Conservation (phyloP, 1,284 basidiomycete genomes). For the Ustilago nuda region DNA sequence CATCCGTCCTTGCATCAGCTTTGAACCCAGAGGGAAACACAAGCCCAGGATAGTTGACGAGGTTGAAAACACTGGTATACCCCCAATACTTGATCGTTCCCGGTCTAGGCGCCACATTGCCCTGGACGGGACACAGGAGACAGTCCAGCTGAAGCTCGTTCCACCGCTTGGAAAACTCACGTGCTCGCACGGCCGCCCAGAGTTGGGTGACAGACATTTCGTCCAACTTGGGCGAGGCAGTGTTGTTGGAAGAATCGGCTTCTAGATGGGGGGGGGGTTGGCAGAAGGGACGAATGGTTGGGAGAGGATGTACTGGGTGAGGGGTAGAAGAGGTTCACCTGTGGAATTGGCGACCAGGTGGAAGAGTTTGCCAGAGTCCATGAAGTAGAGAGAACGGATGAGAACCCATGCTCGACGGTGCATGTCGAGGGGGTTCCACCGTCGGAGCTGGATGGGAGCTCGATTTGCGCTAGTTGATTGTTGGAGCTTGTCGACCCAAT, state of each 20-base stretch:
- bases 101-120: slow-evolving; percentile 42
- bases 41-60: slow-evolving; percentile 51
- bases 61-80: slow-evolving; percentile 57
- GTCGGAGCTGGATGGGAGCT: slow-evolving; percentile 24
- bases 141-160: slow-evolving; percentile 42
- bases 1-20: slow-evolving; percentile 20
- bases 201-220: slow-evolving; percentile 35
- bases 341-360: slow-evolving; percentile 36
- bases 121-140: slow-evolving; percentile 42
- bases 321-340: slow-evolving; percentile 44
- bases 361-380: slow-evolving; percentile 48
- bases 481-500: slow-evolving; percentile 32
- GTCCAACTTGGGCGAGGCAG: slow-evolving; percentile 12
- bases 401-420: slow-evolving; percentile 47
- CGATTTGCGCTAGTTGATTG: neutral
- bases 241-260: neutral
- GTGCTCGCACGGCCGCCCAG: slow-evolving; percentile 15
- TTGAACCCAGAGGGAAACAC: slow-evolving; percentile 45
- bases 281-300: slow-evolving; percentile 33
- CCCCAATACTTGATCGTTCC: slow-evolving; percentile 47
- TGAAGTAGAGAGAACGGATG: slow-evolving; percentile 53
- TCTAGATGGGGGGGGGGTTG: slow-evolving; percentile 7
- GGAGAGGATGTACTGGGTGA: slow-evolving; percentile 47
- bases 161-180: slow-evolving; percentile 37
- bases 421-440: slow-evolving; percentile 32